These are phyloP conservation scores for Lachancea fermentati DNA, from an alignment of 805 yeast species.

Conservation along the genomic window DNA sequence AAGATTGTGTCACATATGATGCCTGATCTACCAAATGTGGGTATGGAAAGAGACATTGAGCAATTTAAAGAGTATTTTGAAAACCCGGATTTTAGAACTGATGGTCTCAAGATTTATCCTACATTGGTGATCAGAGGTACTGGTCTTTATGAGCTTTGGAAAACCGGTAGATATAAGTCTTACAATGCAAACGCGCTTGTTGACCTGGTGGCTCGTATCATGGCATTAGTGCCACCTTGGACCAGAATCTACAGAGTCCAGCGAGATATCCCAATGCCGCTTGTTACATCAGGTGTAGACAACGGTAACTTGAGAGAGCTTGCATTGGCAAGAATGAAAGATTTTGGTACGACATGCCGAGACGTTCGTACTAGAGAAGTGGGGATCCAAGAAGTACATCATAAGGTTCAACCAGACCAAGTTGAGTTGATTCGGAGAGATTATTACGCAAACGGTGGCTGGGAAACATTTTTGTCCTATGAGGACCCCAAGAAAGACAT, in stretches of 20 bases:
- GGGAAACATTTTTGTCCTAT: slow-evolving; percentile 95
- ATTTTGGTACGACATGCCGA: slow-evolving; percentile 91
- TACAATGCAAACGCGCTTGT: slow-evolving; percentile 92
- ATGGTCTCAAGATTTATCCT: slow-evolving; percentile 92
- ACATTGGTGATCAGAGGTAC: slow-evolving; percentile 96
- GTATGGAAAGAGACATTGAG: slow-evolving; percentile 95
- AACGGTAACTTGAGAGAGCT: slow-evolving; percentile 94
- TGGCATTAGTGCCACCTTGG: slow-evolving; percentile 99
- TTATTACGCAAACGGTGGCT: slow-evolving; percentile 95
- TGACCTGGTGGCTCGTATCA: slow-evolving; percentile 89
- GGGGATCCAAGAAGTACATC: slow-evolving; percentile 97
- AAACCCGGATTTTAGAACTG: slow-evolving; percentile 94
- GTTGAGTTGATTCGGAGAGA: slow-evolving; percentile 93
- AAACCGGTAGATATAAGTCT: slow-evolving; percentile 88
- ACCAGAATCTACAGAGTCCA: slow-evolving; percentile 97
- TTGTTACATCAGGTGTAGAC: slow-evolving; percentile 96
- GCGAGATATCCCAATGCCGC: slow-evolving; percentile 98
- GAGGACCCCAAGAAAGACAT: slow-evolving; percentile 98
- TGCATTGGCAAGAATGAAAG: slow-evolving; percentile 96
- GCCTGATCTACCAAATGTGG: slow-evolving; percentile 99
- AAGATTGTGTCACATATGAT: slow-evolving; percentile 98
- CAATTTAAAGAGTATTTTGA: slow-evolving; percentile 96
- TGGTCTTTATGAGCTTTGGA: slow-evolving; percentile 95
- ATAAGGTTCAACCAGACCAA: slow-evolving; percentile 93
- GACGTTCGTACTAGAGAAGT: slow-evolving; percentile 98